A percentile compares a stretch with the other conserved stretches of the same genome.
These are phyloP conservation scores for Apophysomyces sp. DNA, from an alignment of 371 early-diverging fungal species.

Conservation along the genomic window DNA sequence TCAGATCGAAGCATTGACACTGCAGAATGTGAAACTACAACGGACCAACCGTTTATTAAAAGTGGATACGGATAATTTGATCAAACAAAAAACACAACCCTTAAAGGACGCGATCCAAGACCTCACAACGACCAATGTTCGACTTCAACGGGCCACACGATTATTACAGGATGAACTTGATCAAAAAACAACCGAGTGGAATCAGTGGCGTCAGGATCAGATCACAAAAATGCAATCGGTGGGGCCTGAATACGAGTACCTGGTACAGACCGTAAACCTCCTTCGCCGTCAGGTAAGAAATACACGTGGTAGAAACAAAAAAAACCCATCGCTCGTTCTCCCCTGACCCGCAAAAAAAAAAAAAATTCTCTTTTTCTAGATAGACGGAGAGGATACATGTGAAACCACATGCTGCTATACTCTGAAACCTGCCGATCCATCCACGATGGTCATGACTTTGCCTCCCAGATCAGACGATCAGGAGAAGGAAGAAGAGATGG, in stretches of 20 bases:
- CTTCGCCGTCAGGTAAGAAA: conserved; percentile 37
- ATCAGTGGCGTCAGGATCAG: conserved; percentile 23
- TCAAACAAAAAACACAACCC: conserved; percentile 38
- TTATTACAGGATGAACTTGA: conserved; percentile 31
- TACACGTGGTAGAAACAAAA: too few species aligned
- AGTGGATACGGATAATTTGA: conserved; percentile 42
- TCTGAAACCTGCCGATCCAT: conserved; percentile 33
- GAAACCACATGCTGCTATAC: conserved; percentile 40
- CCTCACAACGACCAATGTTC: conserved; percentile 32
- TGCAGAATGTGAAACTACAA: conserved; percentile 41
- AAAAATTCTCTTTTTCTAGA: conserved; percentile 8
- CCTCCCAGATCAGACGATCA: conserved; percentile 14
- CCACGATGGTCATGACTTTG: conserved; percentile 35
- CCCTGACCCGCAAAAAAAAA: neutral
- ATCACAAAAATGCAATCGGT: conserved; percentile 35
- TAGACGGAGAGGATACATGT: conserved; percentile 31
- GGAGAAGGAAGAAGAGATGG: conserved; percentile 21
- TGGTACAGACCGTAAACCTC: conserved; percentile 40
- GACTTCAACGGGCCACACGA: conserved; percentile 27
- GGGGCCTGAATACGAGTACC: conserved; percentile 43
- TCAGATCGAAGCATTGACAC: conserved; percentile 36
- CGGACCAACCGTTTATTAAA: conserved; percentile 39
- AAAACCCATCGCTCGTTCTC: too few species aligned
- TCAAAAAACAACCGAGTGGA: conserved; percentile 24
- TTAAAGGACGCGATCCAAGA: conserved; percentile 31